These are phyloP conservation scores for Murraya koenigii DNA, from an alignment of 345 rosid species.

Conservation along the genomic window DNA sequence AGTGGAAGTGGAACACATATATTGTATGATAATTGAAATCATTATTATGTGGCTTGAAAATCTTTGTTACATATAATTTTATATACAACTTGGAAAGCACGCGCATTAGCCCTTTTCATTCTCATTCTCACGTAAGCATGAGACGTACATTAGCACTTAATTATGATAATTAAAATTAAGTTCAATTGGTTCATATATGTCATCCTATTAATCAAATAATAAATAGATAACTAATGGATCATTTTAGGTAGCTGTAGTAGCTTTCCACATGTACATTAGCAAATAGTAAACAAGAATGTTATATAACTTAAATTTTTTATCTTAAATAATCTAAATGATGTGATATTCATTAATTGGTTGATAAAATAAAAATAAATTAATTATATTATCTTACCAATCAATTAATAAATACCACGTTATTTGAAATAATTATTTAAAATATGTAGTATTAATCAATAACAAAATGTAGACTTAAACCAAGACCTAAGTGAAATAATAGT, in stretches of 20 bases:
- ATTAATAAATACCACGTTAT: too few relatives aligned
- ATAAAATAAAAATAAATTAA: too few relatives aligned
- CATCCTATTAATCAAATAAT: background rate
- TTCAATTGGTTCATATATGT: background rate
- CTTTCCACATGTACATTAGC: too few relatives aligned
- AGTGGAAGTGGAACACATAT: conserved; percentile 23
- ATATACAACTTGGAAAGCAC: background rate
- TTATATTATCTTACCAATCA: too few relatives aligned
- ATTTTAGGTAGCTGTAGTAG: background rate
- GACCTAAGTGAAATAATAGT: too few relatives aligned
- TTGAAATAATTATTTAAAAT: too few relatives aligned
- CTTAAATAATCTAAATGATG: too few relatives aligned
- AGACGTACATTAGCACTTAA: conserved; percentile 1
- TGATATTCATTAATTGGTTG: too few relatives aligned
- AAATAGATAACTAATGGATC: background rate
- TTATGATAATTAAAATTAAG: background rate
- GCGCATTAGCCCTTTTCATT: background rate
- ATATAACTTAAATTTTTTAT: too few relatives aligned
- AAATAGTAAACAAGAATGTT: too few relatives aligned
- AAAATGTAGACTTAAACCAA: too few relatives aligned
- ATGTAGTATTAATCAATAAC: too few relatives aligned
- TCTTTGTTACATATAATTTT: background rate
- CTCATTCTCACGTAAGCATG: conserved; percentile 19
- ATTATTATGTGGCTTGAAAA: conserved; percentile 19
- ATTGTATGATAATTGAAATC: conserved; percentile 4